These are phyloP conservation scores for Thinopyrum elongatum DNA, from an alignment of 176 grass and related monocot genomes.

Conservation along the genomic window DNA sequence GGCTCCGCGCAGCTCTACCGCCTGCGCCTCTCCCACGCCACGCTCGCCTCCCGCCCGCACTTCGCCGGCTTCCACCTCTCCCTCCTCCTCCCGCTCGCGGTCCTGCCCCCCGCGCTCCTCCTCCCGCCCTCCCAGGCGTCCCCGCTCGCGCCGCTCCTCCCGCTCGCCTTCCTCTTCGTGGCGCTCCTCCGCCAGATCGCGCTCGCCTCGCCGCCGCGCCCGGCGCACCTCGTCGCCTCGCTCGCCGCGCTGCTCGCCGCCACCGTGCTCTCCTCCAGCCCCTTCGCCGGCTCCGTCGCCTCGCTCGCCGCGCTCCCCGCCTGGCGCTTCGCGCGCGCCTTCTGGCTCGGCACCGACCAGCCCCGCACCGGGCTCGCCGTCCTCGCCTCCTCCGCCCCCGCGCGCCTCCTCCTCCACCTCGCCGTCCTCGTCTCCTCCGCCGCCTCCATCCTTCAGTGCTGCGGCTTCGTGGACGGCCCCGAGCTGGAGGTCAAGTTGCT, in stretches of 20 bases:
- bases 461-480: conserved; percentile 15
- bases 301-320: conserved; percentile 60
- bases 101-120: conserved; percentile 40
- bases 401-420: conserved; percentile 45
- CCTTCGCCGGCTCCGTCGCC: conserved; percentile 47
- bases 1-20: conserved; percentile 74
- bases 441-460: conserved; percentile 42
- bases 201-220: conserved; percentile 40
- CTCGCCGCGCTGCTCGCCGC: conserved; percentile 39
- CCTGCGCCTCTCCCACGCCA: conserved; percentile 68
- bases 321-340: conserved; percentile 55
- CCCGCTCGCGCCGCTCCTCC: conserved; percentile 22
- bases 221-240: conserved; percentile 44
- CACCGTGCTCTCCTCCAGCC: conserved; percentile 48
- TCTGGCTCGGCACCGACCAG: conserved; percentile 93
- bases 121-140: background rate
- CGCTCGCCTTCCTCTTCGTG: conserved; percentile 35
- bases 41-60: conserved; percentile 55
- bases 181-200: conserved; percentile 51
- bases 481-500: conserved; percentile 50
- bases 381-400: conserved; percentile 48
- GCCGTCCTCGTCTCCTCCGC: conserved; percentile 47
- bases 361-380: conserved; percentile 61
- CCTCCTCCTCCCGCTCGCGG: conserved; percentile 43
- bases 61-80: conserved; percentile 54